Evolutionary conservation across 768 basidiomycete species (phyloP).

Genomic region (Lactarius vividus): DNA sequence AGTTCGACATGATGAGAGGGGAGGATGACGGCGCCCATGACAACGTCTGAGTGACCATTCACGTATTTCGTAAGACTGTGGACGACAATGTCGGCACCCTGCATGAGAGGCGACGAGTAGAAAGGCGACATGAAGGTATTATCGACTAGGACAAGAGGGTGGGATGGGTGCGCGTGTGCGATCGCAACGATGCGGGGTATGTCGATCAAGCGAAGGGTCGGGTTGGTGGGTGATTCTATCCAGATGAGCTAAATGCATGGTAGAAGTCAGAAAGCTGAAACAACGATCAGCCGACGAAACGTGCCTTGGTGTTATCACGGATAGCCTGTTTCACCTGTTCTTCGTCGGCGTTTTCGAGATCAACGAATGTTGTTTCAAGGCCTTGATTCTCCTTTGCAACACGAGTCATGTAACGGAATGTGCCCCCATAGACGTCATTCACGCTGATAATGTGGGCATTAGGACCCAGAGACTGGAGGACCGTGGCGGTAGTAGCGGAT

Average conservation of each 20-base stretch:
- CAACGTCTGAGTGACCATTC: conserved; percentile 91
- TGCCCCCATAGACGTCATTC: conserved; percentile 94
- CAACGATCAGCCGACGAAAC: conserved; percentile 26
- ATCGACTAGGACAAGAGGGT: conserved; percentile 84
- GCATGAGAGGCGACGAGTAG: conserved; percentile 83
- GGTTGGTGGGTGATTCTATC: conserved; percentile 96
- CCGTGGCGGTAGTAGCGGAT: conserved; percentile 79
- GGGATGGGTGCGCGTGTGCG: conserved; percentile 57
- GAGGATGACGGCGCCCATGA: conserved; percentile 83
- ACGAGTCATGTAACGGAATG: conserved; percentile 74
- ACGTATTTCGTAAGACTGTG: conserved; percentile 89
- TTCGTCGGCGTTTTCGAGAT: conserved; percentile 70
- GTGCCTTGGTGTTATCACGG: conserved; percentile 75
- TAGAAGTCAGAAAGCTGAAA: not conserved
- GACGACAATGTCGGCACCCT: conserved; percentile 80
- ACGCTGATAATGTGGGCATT: conserved; percentile 81
- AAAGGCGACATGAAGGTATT: conserved; percentile 94
- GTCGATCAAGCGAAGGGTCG: conserved; percentile 83
- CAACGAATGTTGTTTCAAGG: conserved; percentile 72
- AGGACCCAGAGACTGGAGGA: conserved; percentile 71
- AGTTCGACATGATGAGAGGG: conserved; percentile 52
- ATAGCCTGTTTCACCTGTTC: conserved; percentile 64
- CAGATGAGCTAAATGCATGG: conserved; percentile 66
- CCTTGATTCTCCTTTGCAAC: conserved; percentile 66
- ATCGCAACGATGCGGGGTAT: conserved; percentile 68